Conservation (phyloP, 495 filamentous ascomycete genomes). For the Thozetella sp. region DNA sequence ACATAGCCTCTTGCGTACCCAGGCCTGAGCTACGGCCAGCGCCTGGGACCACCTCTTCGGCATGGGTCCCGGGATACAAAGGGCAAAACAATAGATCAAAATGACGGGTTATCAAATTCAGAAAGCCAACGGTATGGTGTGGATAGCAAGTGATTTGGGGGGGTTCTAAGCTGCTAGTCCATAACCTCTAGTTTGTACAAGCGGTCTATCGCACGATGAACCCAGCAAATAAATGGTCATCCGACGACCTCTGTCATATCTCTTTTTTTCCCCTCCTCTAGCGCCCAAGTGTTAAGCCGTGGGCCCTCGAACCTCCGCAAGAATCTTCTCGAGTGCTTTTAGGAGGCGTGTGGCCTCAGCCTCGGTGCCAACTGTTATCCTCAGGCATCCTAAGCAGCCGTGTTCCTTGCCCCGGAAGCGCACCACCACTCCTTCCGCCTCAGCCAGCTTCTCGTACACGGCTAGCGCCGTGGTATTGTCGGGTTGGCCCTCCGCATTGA, state of each 20-base stretch:
- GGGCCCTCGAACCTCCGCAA: slow-evolving; percentile 55
- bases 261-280: slow-evolving; percentile 33
- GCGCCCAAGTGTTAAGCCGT: slow-evolving; percentile 5
- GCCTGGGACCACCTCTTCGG: not conserved
- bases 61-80: not conserved
- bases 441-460: slow-evolving; percentile 82
- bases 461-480: slow-evolving; percentile 76
- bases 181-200: too few relatives aligned
- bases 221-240: too few relatives aligned
- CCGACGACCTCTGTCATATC: slow-evolving; percentile 29
- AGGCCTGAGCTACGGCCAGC: not conserved
- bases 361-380: slow-evolving; percentile 92
- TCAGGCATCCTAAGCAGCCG: slow-evolving; percentile 84
- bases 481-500: slow-evolving; percentile 71
- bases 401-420: slow-evolving; percentile 90
- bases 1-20: not conserved
- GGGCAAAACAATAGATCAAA: too few relatives aligned
- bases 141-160: too few relatives aligned
- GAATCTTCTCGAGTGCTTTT: slow-evolving; percentile 60
- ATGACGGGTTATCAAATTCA: too few relatives aligned
- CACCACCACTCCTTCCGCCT: slow-evolving; percentile 88
- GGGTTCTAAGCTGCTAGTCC: too few relatives aligned
- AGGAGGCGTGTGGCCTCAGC: slow-evolving; percentile 80
- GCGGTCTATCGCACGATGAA: too few relatives aligned
- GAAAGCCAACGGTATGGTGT: too few relatives aligned